Evolutionary conservation across 345 rosid genomes (phyloP), one percentile per base, ranked within the genome.

Genomic region (Clarkia xantiana): DNA sequence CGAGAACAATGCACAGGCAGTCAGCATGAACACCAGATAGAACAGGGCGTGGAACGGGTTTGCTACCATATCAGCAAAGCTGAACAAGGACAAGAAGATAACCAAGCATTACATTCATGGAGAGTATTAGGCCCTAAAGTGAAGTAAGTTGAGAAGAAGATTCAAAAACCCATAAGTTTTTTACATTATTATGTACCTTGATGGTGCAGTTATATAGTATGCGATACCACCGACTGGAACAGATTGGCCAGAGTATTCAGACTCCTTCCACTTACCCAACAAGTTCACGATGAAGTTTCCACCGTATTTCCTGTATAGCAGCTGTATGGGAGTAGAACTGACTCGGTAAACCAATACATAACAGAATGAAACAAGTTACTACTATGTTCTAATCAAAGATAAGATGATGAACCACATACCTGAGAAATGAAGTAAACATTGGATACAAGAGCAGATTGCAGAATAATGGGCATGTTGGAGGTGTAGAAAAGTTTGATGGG

Each of bases 1-100:
- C 18, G 74, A 69, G 57, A 69, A 69, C 14, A 64, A 64, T 6
- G 69, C 74, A 57, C 74, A 69, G 0, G 70, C 74, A n/a, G 62
- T 39, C 40, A 69, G 20, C 70, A 61, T 69, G 23, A 69, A 64
- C n/a, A 65, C 57, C 1, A 69, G 39, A 42, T 69, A 69, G 61
- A 69, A 69, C 18, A 68, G 56, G 12, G 72, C 72, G 53, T 68
- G 72, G 65, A 62, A 68, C 18, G 68, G 72, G 56, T 69, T 54
- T 10, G 66, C 67, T 34, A 64, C 66, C 74, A 69, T 65, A 45
- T 69, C 70, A 18, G 69, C 70, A 22, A 69, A 45, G 59, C 74
- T 69, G 47, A n/a, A 19, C n/a, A 6, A 23, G 10, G 9, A 49
- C 10, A 1, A 12, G 10, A 22, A 52, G n/a, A 2, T 5, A 15